Evolutionary conservation across 176 grass and related monocot genomes (phyloP).

Genomic region (Raddia distichophylla): DNA sequence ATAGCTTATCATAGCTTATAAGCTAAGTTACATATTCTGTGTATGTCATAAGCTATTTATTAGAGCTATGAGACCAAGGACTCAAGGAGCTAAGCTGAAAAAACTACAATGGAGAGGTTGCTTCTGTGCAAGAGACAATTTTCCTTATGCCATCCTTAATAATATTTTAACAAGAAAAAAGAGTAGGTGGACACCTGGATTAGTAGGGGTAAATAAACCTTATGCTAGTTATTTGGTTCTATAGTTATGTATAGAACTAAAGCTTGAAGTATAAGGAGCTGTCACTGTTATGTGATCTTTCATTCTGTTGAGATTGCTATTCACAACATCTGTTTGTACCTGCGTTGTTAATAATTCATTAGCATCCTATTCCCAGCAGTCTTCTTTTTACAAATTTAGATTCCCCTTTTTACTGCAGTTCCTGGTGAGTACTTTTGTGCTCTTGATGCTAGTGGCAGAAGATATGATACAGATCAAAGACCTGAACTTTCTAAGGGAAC

Average conservation of each 20-base stretch:
- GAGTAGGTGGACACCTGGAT: background rate
- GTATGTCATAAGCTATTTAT: constrained; percentile 5
- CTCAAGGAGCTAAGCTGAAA: background rate
- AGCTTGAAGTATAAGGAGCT: background rate
- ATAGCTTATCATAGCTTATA: background rate
- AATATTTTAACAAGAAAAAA: background rate
- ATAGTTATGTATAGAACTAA: background rate
- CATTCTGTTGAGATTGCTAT: constrained; percentile 6
- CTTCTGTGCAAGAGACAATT: constrained; percentile 16
- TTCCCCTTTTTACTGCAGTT: constrained; percentile 57
- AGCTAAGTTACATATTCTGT: background rate
- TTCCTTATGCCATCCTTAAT: background rate
- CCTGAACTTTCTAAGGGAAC: constrained; percentile 94
- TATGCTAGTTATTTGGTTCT: background rate
- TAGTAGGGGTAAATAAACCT: background rate
- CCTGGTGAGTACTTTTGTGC: constrained; percentile 86
- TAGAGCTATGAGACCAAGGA: background rate
- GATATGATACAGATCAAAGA: constrained; percentile 85
- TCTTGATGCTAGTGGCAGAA: constrained; percentile 82
- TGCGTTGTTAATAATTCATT: constrained; percentile 26
- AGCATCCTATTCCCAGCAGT: constrained; percentile 21
- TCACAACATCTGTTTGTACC: background rate
- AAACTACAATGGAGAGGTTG: background rate
- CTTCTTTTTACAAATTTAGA: constrained; percentile 20
- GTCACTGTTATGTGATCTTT: constrained; percentile 10